A percentile compares a stretch with the other conserved stretches of the same genome.
Conservation (phyloP, 192 early-diverging fungal genomes). For the Coemansia umbellata region DNA sequence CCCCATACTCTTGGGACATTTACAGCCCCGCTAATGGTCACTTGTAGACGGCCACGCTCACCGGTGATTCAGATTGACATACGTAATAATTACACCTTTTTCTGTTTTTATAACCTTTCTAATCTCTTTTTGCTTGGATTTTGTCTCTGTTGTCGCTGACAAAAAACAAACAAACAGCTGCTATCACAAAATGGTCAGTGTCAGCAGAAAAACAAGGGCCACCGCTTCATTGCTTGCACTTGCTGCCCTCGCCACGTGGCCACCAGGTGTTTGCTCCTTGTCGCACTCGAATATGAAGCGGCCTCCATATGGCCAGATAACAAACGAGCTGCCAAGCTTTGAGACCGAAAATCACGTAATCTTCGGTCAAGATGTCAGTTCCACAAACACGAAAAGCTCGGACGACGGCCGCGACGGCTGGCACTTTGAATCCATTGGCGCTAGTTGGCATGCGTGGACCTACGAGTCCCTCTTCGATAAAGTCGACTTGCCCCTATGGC, state of each 20-base stretch:
- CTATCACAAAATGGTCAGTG: too few species aligned
- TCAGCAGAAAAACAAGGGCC: too few species aligned
- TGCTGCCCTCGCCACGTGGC: too few species aligned
- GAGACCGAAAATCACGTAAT: slow-evolving; percentile 35
- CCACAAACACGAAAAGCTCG: neutral
- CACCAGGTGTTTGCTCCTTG: slow-evolving; percentile 2
- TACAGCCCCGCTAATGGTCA: too few species aligned
- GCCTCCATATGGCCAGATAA: neutral
- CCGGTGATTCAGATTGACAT: too few species aligned
- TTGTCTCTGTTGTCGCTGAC: too few species aligned
- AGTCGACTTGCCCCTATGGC: slow-evolving; percentile 40
- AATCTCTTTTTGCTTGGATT: too few species aligned
- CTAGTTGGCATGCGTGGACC: slow-evolving; percentile 43
- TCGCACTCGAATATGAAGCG: slow-evolving; percentile 34
- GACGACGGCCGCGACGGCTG: slow-evolving; percentile 4
- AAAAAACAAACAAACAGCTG: neutral
- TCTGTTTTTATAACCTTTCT: too few species aligned
- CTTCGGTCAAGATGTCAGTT: slow-evolving; percentile 25
- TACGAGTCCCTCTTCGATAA: slow-evolving; percentile 24
- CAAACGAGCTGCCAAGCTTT: neutral
- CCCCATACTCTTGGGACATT: too few species aligned
- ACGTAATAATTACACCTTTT: too few species aligned
- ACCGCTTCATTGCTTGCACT: too few species aligned
- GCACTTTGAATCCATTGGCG: slow-evolving; percentile 22
- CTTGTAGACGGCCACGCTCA: too few species aligned